Evolutionary conservation across 768 basidiomycete species (phyloP).

Genomic region (Tulasnella sp.): DNA sequence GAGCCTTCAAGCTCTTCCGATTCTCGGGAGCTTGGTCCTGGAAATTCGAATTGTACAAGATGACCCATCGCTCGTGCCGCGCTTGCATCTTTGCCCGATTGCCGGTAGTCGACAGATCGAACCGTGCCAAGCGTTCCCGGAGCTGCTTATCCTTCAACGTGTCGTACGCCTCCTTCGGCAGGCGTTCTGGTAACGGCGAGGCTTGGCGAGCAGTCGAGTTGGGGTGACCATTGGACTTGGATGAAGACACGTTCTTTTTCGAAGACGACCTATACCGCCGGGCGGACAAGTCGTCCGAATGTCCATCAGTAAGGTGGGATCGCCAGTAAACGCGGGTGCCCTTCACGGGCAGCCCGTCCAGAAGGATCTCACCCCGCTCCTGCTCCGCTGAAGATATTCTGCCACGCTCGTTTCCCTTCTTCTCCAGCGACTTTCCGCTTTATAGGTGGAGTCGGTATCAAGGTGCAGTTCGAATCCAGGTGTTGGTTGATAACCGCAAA

Average conservation of each 20-base stretch:
- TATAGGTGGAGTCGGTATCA: not conserved
- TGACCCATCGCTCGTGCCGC: constrained; percentile 26
- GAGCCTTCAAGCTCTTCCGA: not conserved
- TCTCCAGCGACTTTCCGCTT: not conserved
- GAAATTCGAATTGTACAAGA: constrained; percentile 22
- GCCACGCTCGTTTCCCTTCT: constrained; percentile 26
- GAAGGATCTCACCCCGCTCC: not conserved
- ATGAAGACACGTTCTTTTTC: not conserved
- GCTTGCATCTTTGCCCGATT: constrained; percentile 16
- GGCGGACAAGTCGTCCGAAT: not conserved
- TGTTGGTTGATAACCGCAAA: constrained; percentile 20
- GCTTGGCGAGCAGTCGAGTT: constrained; percentile 13
- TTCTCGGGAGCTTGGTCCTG: constrained; percentile 2
- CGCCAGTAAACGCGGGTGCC: not conserved
- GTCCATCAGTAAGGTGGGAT: not conserved
- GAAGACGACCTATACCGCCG: not conserved
- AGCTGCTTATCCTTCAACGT: constrained; percentile 26
- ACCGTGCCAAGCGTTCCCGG: constrained; percentile 15
- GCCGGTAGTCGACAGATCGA: constrained; percentile 21
- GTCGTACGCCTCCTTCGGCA: constrained; percentile 27
- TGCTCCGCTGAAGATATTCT: constrained; percentile 21
- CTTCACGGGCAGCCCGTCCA: not conserved
- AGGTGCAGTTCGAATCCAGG: constrained; percentile 21
- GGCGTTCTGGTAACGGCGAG: constrained; percentile 4
- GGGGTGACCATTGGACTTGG: not conserved